Base-by-base conservation (phyloP, 768 basidiomycete genomes). In the Termitomyces sp. region DNA sequence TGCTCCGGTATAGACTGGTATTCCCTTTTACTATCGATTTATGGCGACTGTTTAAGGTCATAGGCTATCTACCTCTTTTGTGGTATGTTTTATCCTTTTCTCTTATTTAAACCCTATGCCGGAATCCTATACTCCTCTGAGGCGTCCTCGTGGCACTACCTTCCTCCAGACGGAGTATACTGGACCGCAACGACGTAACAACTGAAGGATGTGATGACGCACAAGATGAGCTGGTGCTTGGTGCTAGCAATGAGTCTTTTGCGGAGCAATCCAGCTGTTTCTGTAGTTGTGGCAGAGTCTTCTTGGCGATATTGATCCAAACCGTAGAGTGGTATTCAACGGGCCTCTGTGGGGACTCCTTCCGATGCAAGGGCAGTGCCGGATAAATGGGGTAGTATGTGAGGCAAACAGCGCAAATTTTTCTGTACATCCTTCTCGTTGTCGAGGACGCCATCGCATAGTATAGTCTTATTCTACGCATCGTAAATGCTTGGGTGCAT, bases 341-440 rank as follows among this genome's bases (percentile, higher is more conserved):
- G 65, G 66, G 85, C 85, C 79, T 79, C 83, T 84, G 81, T 85
- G 84, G 85, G 87, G 87, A 89, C 88, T 87, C 83, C 78, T 78
- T 78, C 85, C 80, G 75, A 72, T 81, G 87, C 85, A 71, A 89
- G 88, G 85, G 63, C 64, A 67, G 83, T 90, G 87, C 85, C 74
- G 82, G 85, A 77, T 71, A 61, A 55, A 64, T 73, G 79, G 86
- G 73, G 87, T 90, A 89, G 88, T 90, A 90, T 89, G 75, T 84
- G 87, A 76, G 84, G 88, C 86, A 69, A 58, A 90, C 84, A 89
- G 76, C 26, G 19, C 10, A 28, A 28, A n/a, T 40, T 14, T 62
- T 26, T 28, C 7, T 23, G 10, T 43, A 12, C 19, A 47, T 51
- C 11, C 5, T n/a, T 30, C 15, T 43, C 12, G 19, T 3, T 26